Conservation (phyloP, 2,329 filamentous ascomycete species). For the Plenodomus biglobosus region DNA sequence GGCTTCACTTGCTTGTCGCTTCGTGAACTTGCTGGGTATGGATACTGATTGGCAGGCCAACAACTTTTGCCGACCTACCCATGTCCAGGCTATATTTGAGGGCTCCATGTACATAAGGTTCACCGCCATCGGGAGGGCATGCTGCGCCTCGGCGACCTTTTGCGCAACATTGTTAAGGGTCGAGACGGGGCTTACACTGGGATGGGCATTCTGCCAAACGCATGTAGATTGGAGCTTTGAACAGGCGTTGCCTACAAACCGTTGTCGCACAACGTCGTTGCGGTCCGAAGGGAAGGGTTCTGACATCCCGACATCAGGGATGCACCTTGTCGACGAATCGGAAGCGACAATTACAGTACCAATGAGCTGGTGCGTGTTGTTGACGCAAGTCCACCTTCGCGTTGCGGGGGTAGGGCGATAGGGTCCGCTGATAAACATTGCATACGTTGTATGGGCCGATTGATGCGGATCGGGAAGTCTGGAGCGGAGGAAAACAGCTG, state of each 20-base stretch:
- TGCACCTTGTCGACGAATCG: constrained; percentile 2
- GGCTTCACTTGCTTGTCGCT: not conserved
- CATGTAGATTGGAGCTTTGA: not conserved
- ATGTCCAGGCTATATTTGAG: too few species aligned
- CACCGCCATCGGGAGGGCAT: too few species aligned
- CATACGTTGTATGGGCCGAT: not conserved
- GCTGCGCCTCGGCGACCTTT: not conserved
- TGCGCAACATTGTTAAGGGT: not conserved
- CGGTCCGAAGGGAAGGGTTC: constrained; percentile 1
- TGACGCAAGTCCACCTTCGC: not conserved
- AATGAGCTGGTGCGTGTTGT: not conserved
- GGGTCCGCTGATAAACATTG: not conserved
- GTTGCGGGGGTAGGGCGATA: not conserved
- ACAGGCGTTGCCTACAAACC: not conserved
- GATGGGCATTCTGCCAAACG: not conserved
- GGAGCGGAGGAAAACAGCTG: not conserved
- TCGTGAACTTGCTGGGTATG: not conserved
- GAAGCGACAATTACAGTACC: not conserved
- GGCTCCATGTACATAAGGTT: too few species aligned
- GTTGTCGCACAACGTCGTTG: constrained; percentile 11
- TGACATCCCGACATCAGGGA: constrained; percentile 4
- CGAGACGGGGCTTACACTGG: not conserved
- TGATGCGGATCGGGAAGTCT: not conserved
- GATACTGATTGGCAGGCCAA: too few species aligned
- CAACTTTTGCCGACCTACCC: too few species aligned